Conservation (phyloP, 2,329 filamentous ascomycete genomes). For the Podosphaera fusca region DNA sequence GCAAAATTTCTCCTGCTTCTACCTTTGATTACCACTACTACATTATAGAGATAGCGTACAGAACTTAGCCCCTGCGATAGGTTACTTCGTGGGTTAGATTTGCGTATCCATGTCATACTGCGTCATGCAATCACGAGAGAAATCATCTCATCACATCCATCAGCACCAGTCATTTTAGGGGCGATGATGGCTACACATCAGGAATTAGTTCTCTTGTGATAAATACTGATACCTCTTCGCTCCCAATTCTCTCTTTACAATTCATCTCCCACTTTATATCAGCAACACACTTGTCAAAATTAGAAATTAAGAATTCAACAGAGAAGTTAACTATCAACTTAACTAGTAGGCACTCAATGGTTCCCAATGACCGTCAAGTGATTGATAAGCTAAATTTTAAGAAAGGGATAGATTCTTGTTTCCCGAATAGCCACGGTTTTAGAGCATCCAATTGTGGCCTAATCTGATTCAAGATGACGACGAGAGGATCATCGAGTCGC, state of each 20-base stretch:
- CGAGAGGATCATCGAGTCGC: conserved; percentile 3
- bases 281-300: conserved; percentile 1
- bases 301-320: background rate
- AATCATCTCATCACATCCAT: conserved; percentile 5
- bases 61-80: background rate
- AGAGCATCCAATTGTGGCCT: conserved; percentile 12
- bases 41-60: background rate
- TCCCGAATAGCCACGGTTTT: conserved; percentile 3
- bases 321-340: too few relatives aligned
- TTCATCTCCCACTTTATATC: conserved; percentile 1
- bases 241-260: conserved; percentile 3
- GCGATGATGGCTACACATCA: background rate
- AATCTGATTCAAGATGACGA: conserved; percentile 6
- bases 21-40: too few relatives aligned
- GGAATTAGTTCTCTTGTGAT: conserved; percentile 4
- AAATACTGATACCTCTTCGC: conserved; percentile 5
- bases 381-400: background rate
- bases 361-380: background rate
- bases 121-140: conserved; percentile 9
- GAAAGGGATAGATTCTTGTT: too few relatives aligned
- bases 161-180: background rate
- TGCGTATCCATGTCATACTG: conserved; percentile 7
- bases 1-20: too few relatives aligned
- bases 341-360: background rate
- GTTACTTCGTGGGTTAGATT: background rate